Conservation (phyloP, 192 early-diverging fungal genomes). For the Entophlyctis helioformis region DNA sequence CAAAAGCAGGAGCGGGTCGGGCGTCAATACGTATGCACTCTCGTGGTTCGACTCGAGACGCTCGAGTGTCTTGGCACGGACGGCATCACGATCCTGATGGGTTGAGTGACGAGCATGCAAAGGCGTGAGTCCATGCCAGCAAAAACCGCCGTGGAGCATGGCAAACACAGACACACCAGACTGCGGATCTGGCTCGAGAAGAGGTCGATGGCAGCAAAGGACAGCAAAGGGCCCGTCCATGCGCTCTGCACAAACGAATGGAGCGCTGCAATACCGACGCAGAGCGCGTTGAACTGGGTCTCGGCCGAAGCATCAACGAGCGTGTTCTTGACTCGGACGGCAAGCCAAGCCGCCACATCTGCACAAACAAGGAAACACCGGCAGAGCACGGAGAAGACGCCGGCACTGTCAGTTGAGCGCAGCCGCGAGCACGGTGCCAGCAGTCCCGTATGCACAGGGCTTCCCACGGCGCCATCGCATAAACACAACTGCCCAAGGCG, state of each 20-base stretch:
- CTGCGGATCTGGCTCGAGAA: conserved; percentile 30
- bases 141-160: not conserved
- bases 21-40: conserved; percentile 68
- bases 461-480: no score
- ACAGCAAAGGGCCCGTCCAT: conserved; percentile 78
- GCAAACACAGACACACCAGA: not conserved
- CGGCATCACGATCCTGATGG: not conserved
- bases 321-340: no score
- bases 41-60: conserved; percentile 66
- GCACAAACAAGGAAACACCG: no score
- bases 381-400: no score
- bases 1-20: conserved; percentile 51
- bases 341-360: no score
- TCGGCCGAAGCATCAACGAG: no score
- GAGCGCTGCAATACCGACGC: conserved; percentile 59
- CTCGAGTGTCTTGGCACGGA: conserved; percentile 11
- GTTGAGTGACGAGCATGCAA: not conserved
- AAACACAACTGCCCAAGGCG: no score
- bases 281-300: conserved; percentile 23
- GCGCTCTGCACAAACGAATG: conserved; percentile 72
- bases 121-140: no score
- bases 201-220: conserved; percentile 40
- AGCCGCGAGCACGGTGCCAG: no score
- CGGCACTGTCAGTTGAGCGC: no score
- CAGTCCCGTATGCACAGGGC: no score